Conservation (phyloP, 2,329 filamentous ascomycete genomes). For the Fusarium tricinctum region DNA sequence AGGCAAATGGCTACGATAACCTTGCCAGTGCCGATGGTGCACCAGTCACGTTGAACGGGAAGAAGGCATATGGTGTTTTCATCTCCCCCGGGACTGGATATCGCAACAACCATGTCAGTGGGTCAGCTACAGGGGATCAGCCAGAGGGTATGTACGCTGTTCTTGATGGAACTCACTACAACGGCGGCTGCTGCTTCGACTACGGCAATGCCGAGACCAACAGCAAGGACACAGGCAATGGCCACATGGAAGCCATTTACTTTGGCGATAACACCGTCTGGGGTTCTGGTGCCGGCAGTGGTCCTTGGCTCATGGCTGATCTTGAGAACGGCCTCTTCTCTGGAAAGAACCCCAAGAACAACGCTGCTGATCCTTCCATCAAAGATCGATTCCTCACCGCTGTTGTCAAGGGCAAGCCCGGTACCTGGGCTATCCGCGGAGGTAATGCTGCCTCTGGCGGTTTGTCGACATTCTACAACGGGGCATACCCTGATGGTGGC, state of each 20-base stretch:
- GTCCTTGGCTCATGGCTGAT: slow-evolving; percentile 79
- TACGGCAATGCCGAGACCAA: slow-evolving; percentile 58
- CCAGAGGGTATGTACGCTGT: slow-evolving; percentile 31
- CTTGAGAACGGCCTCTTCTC: slow-evolving; percentile 77
- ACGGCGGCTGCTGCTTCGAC: slow-evolving; percentile 30
- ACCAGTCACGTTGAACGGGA: slow-evolving; percentile 28
- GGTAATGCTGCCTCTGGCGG: slow-evolving; percentile 24
- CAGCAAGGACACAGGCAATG: slow-evolving; percentile 68
- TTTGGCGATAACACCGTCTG: slow-evolving; percentile 68
- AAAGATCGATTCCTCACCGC: slow-evolving; percentile 21
- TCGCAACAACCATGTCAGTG: slow-evolving; percentile 18
- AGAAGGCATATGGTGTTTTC: slow-evolving; percentile 35
- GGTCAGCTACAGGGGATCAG: slow-evolving; percentile 26
- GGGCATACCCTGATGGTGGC: slow-evolving; percentile 22
- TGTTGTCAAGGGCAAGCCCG: slow-evolving; percentile 13
- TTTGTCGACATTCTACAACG: slow-evolving; percentile 26
- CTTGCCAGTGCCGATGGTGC: slow-evolving; percentile 29
- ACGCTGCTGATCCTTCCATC: slow-evolving; percentile 17
- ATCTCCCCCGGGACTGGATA: slow-evolving; percentile 30
- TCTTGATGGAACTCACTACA: slow-evolving; percentile 35
- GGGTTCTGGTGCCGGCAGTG: slow-evolving; percentile 69
- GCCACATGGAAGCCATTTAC: slow-evolving; percentile 79
- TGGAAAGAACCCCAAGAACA: slow-evolving; percentile 53
- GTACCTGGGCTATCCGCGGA: slow-evolving; percentile 26
- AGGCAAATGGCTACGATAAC: slow-evolving; percentile 26